Base-by-base conservation (phyloP, 345 rosid species). In the Salix brachista region DNA sequence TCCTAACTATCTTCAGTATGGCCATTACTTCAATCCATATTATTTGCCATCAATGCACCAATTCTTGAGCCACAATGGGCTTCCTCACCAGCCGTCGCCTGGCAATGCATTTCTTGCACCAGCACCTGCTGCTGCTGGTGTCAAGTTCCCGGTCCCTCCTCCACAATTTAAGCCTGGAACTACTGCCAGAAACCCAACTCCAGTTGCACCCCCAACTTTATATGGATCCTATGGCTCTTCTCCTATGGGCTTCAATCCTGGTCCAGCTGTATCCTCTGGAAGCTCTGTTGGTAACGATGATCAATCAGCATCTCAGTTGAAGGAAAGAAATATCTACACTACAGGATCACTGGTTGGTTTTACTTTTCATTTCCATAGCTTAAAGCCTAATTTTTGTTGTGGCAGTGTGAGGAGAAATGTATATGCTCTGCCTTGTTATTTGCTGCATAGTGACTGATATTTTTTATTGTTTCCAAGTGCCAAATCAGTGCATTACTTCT, bases 1-100 rank as follows among this genome's bases (percentile, higher is more conserved):
- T 78, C 87, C 87, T 56, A 87, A 81, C 79, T 89, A 82, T 79
- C 85, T 86, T 56, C 88, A 90, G 41, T 94, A 88, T 72, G 90
- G 92, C 39, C 94, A 76, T 54, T 94, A 89, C 78, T 65, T 84
- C 39, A 76, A 89, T 60, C 94, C 97, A 3, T 83, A 73, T 73
- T 89, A 85, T 78, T 50, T 92, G 79, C 94, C 89, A 37, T 85
- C 89, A 26, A 84, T 89, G 69, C 94, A 88, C 73, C 98, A 87
- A 78, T 86, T 86, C 78, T 58, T 91, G 65, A 79, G 75, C 84
- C 93, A 87, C 81, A 88, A 82, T 32, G 94, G 91, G 26, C 79
- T 90, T 23, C 85, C 92, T 54, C 98, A 89, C 76, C 96, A 87
- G 83, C 88, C 90, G 70, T 75, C 88, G 44, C 70, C 90, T 46